Evolutionary conservation across 805 yeast species (phyloP), one percentile per base, ranked within the genome.

Genomic region (Priceomyces melissophilus): DNA sequence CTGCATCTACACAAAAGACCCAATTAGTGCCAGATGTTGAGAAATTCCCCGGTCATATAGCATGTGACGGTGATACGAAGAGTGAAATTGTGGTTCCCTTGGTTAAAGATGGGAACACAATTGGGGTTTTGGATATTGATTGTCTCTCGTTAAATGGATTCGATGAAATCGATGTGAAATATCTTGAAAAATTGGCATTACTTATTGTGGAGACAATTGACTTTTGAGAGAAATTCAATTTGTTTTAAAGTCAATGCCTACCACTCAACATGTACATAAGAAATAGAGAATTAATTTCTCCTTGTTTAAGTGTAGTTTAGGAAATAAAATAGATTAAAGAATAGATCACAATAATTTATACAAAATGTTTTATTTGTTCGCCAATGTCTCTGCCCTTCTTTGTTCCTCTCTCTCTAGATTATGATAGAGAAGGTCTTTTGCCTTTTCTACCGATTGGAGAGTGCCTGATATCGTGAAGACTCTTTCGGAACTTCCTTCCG

Each of bases 81-180:
- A 85, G 96, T 59, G 99, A 91, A 57, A 85, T 91, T 25, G 98
- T 93, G 14, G 90, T 91, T 2, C 98, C 98, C 0, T 77, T 90
- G 5, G 53, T 79, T 0, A 58, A 58, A 20, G 54, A 61, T 10
- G 54, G 56, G 3, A 53, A 53, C 11, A 64, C 81, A 1, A 52
- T 76, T 13, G 98, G 93, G 4, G 97, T 91, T 4, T 69, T 91
- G 38, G 98, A 93, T 57, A 74, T 91, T 30, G 99, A 91, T 59
- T 87, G 95, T 58, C 60, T 80, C 40, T 76, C 65, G 9, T 58
- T 65, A 32, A 54, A 71, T 8, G 96, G 91, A 0, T 91, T 93
- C 56, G 82, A 76, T 50, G 78, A 75, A 26, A 53, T 57, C 1
- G 99, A 91, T 54, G 61, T 68, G 47, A 46, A 65, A 37, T 73